Percentiles rank a stretch among this genome's conserved stretches.
These are phyloP conservation scores for Blastobotrys serpentis DNA, from an alignment of 1,139 yeast genomes.

Conservation along the genomic window DNA sequence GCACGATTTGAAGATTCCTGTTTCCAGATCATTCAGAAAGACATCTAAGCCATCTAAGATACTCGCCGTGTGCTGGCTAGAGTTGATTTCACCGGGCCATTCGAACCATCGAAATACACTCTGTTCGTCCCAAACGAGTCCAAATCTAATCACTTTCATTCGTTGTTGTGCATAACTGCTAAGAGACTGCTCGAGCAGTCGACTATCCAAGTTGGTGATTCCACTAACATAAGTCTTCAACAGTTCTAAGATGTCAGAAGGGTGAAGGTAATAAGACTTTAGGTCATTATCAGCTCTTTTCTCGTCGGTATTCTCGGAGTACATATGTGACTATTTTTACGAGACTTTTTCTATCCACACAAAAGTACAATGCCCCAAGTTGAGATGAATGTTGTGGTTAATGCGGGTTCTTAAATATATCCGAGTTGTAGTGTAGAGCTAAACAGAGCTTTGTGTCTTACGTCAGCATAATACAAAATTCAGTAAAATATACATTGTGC, in stretches of 20 bases:
- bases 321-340: not conserved
- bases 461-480: too few species aligned
- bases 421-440: too few species aligned
- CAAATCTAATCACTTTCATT: constrained; percentile 5
- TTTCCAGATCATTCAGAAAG: not conserved
- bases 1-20: constrained; percentile 4
- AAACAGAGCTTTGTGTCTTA: too few species aligned
- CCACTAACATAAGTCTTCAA: constrained; percentile 4
- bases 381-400: too few species aligned
- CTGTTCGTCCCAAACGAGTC: constrained; percentile 14
- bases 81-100: not conserved
- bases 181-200: constrained; percentile 8
- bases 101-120: constrained; percentile 10
- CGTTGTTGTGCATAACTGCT: constrained; percentile 11
- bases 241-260: not conserved
- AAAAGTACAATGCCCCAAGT: not conserved
- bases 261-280: not conserved
- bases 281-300: not conserved
- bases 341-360: too few species aligned
- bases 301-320: not conserved
- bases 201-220: constrained; percentile 10
- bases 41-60: not conserved
- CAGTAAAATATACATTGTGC: too few species aligned
- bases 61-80: not conserved
- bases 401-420: too few species aligned